Evolutionary conservation across 192 early-diverging fungal genomes (phyloP).

Genomic region (Mortierella alpina): DNA sequence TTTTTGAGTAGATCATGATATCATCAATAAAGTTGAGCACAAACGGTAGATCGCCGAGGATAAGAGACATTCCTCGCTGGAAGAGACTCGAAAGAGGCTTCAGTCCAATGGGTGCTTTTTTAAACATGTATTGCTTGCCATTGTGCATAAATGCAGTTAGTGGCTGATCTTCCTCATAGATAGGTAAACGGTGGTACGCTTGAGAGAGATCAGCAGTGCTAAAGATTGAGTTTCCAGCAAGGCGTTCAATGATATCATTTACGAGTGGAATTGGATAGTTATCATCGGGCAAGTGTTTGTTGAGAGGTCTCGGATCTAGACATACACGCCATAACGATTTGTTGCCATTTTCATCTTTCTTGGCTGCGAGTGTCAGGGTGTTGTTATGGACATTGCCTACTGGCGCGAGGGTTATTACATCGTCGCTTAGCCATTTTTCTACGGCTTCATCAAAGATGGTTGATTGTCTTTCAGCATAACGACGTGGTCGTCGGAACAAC

Average conservation of each 20-base stretch:
- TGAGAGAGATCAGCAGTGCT: conserved; percentile 7
- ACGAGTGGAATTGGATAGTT: conserved; percentile 15
- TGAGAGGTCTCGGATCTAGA: conserved; percentile 1
- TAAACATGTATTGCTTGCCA: too few relatives aligned
- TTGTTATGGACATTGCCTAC: conserved; percentile 2
- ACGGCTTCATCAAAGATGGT: not conserved
- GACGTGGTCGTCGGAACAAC: too few relatives aligned
- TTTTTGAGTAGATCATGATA: too few relatives aligned
- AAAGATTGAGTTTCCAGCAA: conserved; percentile 1
- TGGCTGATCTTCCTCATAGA: conserved; percentile 6
- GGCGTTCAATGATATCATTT: conserved; percentile 4
- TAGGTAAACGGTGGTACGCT: conserved; percentile 12
- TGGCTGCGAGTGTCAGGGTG: not conserved
- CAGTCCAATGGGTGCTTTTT: too few relatives aligned
- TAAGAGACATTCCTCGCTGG: too few relatives aligned
- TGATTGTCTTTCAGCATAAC: too few relatives aligned
- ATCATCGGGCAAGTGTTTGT: not conserved
- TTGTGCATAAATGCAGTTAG: too few relatives aligned
- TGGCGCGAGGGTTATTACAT: not conserved
- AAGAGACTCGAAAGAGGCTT: too few relatives aligned
- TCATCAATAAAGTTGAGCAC: too few relatives aligned
- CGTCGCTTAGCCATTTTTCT: not conserved
- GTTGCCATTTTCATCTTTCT: too few relatives aligned
- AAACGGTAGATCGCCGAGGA: too few relatives aligned
- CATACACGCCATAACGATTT: too few relatives aligned